Base-by-base conservation (phyloP, 2,329 filamentous ascomycete species). In the Neocatenulostroma microsporum region DNA sequence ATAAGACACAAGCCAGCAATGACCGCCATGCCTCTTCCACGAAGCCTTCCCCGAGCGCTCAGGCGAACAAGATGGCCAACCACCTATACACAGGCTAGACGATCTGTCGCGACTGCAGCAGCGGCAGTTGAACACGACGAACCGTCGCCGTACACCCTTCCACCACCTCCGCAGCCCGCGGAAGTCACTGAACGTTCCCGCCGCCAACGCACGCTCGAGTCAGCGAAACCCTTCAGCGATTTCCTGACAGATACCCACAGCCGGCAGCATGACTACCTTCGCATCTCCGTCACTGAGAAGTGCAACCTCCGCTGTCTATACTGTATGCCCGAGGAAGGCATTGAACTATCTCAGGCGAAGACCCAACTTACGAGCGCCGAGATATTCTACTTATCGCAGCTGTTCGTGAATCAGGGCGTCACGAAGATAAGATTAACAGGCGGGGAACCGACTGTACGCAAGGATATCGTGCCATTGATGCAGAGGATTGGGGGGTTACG, bases 221-320 rank as follows among this genome's bases (percentile, higher is more conserved):
- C 66, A 18, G 66, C 67, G 33, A 87, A 80, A 54, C 87, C 88
- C 1, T 94, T 96, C 58, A 95, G 89, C 28, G 79, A 86, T 34
- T 96, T 96, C 60, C 70, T 98, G 44, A 96, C 89, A 1, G 91
- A 98, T 59, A 84, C 71, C 26, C 95, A 87, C 62, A 68, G 82
- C 45, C 80, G 91, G 18, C 83, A 94, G 58, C 91, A 98, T 69
- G 88, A 94, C 64, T 98, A 98, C 60, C 75, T 98, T 40, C 84
- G 91, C 46, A 96, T 98, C 53, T 95, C 88, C 34, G 74, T 98
- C 40, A 94, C 91, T 3, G 91, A 98, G 66, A 79, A 86, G 46
- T 98, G 91, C 64, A 98, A 98, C 57, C 71, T 98, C 42, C 84
- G 91, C 48, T 98, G 91, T 64, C 67, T 94, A 41, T 98, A 98